These are phyloP conservation scores for Cryphonectria japonica DNA, from an alignment of 2,329 filamentous ascomycete species.

Conservation along the genomic window DNA sequence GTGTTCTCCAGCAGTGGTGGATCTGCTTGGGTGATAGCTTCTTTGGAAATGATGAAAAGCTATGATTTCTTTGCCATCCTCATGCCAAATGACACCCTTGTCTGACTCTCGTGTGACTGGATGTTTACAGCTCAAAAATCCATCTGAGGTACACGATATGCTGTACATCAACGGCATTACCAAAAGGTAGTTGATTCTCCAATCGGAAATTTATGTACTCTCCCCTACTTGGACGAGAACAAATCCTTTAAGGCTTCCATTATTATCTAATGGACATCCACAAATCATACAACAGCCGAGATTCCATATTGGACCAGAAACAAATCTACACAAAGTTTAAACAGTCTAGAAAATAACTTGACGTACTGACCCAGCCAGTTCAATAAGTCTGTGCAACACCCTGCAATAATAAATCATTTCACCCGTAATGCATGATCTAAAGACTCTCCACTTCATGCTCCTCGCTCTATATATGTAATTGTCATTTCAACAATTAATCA, in stretches of 20 bases:
- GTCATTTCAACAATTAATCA: background rate
- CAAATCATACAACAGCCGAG: no score
- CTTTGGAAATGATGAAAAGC: background rate
- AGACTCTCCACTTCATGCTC: background rate
- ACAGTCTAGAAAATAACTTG: background rate
- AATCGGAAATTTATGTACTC: no score
- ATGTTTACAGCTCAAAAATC: background rate
- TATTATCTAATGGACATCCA: no score
- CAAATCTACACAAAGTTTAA: background rate
- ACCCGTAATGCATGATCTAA: background rate
- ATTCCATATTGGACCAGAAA: no score
- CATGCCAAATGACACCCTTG: background rate
- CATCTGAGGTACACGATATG: background rate
- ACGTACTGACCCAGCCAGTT: background rate
- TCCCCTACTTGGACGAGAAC: no score
- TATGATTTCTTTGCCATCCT: background rate
- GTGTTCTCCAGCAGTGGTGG: background rate
- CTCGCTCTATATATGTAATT: background rate
- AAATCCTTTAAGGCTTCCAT: no score
- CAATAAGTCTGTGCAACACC: background rate
- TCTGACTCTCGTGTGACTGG: background rate
- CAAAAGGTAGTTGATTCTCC: no score
- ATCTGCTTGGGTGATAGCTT: background rate
- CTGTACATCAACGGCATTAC: no score
- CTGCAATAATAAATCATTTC: no score